Conservation (phyloP, 495 filamentous ascomycete species). For the Penicillium desertorum region DNA sequence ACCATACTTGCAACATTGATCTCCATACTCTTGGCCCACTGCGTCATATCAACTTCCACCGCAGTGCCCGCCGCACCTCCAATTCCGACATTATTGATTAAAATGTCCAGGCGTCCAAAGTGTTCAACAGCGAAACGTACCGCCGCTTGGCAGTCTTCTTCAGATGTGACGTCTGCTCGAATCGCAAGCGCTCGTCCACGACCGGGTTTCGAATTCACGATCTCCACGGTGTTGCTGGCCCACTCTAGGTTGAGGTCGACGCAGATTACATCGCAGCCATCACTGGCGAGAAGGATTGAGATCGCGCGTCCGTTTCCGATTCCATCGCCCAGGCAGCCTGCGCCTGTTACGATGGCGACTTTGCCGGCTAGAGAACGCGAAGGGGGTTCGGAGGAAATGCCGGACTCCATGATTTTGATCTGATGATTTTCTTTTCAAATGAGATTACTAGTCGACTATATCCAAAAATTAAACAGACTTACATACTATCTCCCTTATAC, state of each 20-base stretch:
- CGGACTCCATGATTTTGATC: constrained; percentile 19
- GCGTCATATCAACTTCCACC: constrained; percentile 52
- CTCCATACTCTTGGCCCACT: constrained; percentile 53
- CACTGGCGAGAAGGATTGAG: constrained; percentile 55
- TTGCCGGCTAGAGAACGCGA: constrained; percentile 40
- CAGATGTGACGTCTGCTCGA: constrained; percentile 49
- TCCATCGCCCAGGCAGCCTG: constrained; percentile 51
- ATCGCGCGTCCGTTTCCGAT: constrained; percentile 61
- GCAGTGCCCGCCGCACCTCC: constrained; percentile 54
- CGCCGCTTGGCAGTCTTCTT: constrained; percentile 44
- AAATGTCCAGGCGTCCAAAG: constrained; percentile 55
- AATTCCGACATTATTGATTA: constrained; percentile 59
- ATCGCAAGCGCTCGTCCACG: constrained; percentile 38
- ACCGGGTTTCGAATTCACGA: constrained; percentile 39
- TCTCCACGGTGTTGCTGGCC: constrained; percentile 49
- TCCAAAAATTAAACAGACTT: background rate
- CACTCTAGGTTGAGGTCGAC: constrained; percentile 49
- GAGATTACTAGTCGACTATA: background rate
- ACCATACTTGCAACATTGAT: constrained; percentile 62
- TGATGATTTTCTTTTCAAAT: constrained; percentile 3
- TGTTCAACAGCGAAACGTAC: constrained; percentile 38
- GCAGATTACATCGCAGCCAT: constrained; percentile 55
- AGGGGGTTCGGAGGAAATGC: constrained; percentile 24
- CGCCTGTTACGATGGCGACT: constrained; percentile 60
- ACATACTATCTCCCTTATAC: background rate